A percentile compares a stretch with the other conserved stretches of the same genome.
phyloP scores from a whole-genome alignment of 148 eudicot genomes.

The Cornus florida region DNA sequence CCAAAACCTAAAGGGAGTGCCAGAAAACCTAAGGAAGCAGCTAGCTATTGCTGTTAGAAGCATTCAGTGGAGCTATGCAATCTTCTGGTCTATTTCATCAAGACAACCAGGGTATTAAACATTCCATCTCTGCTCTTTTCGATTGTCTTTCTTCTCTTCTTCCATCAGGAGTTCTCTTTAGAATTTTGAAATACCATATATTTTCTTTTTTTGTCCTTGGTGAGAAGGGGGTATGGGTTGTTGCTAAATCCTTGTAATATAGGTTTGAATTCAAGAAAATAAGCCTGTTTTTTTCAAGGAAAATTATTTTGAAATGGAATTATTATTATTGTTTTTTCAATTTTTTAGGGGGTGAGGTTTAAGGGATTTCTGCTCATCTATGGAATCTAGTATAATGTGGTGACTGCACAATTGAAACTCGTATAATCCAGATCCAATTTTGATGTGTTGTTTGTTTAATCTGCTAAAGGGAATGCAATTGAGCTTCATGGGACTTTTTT shows the following conservation, averaged over 20 bases:
- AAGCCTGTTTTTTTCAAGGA: too few species aligned
- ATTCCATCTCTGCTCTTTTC: too few species aligned
- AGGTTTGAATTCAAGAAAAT: not conserved
- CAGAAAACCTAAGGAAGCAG: conserved; percentile 42
- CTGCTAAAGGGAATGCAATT: conserved; percentile 4
- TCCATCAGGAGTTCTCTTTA: too few species aligned
- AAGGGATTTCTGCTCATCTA: not conserved
- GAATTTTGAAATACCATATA: not conserved
- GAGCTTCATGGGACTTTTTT: not conserved
- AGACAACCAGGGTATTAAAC: conserved; percentile 45
- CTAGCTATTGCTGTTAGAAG: conserved; percentile 58
- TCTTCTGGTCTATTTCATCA: conserved; percentile 74
- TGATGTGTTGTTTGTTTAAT: not conserved
- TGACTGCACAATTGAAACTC: not conserved
- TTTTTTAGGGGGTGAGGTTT: too few species aligned
- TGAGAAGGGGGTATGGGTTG: not conserved
- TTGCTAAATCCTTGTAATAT: too few species aligned
- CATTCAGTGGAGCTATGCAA: conserved; percentile 81
- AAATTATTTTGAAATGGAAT: not conserved
- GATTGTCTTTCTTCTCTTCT: too few species aligned
- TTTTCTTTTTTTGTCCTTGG: not conserved
- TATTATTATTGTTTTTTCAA: not conserved
- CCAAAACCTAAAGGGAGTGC: conserved; percentile 22
- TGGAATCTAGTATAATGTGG: conserved; percentile 3
- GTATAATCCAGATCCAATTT: not conserved